Conservation (phyloP, 202 grass and related monocot genomes). For the Digitaria exilis region DNA sequence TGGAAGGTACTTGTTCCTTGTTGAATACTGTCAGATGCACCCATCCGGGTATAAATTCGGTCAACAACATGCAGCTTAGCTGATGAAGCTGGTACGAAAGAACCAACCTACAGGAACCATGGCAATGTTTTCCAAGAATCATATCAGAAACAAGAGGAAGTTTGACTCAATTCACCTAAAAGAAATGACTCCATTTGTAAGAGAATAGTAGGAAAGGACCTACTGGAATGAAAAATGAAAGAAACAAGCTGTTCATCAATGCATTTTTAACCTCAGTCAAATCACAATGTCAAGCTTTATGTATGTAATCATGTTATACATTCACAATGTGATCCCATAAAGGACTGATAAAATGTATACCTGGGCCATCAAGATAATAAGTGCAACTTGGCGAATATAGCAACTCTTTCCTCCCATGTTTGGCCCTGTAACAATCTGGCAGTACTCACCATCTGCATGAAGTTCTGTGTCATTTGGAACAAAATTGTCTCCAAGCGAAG, state of each 20-base stretch:
- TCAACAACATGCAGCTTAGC: constrained; percentile 83
- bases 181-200: neutral
- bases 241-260: neutral
- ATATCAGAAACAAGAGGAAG: constrained; percentile 25
- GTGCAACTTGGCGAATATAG: constrained; percentile 95
- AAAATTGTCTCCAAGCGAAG: constrained; percentile 73
- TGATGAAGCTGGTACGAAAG: constrained; percentile 87
- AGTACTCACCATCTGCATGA: constrained; percentile 68
- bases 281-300: neutral
- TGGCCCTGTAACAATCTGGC: constrained; percentile 95
- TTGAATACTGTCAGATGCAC: constrained; percentile 91
- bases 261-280: neutral
- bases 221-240: neutral
- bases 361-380: constrained; percentile 95
- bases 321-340: neutral
- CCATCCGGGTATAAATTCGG: constrained; percentile 92
- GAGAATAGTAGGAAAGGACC: neutral
- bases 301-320: constrained; percentile 15
- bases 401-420: constrained; percentile 99
- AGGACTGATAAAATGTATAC: constrained; percentile 47
- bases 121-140: constrained; percentile 35
- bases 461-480: constrained; percentile 96
- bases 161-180: constrained; percentile 26
- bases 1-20: constrained; percentile 91
- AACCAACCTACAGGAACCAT: constrained; percentile 74